Conservation (phyloP, 306 rosid species). For the Delonix regia region DNA sequence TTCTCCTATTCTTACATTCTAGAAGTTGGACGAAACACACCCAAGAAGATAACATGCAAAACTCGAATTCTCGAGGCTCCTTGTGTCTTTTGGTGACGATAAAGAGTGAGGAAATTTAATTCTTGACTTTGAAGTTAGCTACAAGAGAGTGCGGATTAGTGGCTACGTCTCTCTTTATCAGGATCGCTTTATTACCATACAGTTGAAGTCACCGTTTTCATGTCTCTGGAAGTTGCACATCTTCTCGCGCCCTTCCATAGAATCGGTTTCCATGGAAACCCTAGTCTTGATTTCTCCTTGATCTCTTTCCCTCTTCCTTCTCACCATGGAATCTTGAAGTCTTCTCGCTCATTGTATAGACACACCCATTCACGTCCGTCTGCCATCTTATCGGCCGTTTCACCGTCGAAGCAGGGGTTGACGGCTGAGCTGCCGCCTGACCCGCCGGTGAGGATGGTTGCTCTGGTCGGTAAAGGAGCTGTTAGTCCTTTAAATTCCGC, state of each 20-base stretch:
- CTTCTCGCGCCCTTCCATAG: neutral
- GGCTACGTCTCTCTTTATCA: neutral
- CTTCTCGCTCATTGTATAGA: neutral
- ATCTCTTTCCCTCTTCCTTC: conserved; percentile 13
- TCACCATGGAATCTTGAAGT: neutral
- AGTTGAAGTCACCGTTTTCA: neutral
- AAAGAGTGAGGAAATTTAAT: neutral
- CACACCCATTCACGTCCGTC: conserved; percentile 3
- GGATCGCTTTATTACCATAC: too few species aligned
- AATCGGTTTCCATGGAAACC: neutral
- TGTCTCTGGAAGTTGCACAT: conserved; percentile 41
- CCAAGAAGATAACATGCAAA: too few species aligned
- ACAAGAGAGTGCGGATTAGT: too few species aligned
- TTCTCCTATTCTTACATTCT: too few species aligned
- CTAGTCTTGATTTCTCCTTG: neutral
- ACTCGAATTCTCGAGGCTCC: neutral
- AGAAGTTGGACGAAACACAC: too few species aligned
- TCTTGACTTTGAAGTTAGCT: too few species aligned
- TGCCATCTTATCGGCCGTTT: conserved; percentile 33
- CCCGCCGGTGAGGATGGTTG: conserved; percentile 54
- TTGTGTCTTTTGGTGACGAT: neutral
- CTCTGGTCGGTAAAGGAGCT: conserved; percentile 62
- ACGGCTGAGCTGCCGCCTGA: conserved; percentile 3
- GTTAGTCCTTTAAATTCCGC: conserved; percentile 60
- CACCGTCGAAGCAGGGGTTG: conserved; percentile 8